These are phyloP conservation scores for Phaeosphaeriaceae sp. DNA, from an alignment of 2,329 filamentous ascomycete species.

Conservation along the genomic window DNA sequence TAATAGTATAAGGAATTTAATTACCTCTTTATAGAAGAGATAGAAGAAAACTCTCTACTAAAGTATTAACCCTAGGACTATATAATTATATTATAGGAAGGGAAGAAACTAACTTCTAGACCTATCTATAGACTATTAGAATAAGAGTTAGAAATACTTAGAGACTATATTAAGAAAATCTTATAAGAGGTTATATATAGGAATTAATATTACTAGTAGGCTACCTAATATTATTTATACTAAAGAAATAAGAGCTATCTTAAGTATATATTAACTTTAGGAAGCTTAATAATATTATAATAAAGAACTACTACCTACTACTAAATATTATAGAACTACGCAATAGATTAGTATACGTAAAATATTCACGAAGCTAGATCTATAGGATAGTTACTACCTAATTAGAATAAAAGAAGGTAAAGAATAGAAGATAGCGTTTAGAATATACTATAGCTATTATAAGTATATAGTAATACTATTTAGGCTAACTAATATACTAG, in stretches of 20 bases:
- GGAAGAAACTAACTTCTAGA: neutral
- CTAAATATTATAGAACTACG: constrained; percentile 12
- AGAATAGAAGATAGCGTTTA: constrained; percentile 14
- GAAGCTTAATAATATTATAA: constrained; percentile 10
- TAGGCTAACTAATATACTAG: constrained; percentile 4
- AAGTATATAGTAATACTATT: too few species aligned
- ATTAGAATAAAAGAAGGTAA: constrained; percentile 9
- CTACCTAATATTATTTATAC: constrained; percentile 7
- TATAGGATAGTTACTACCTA: constrained; percentile 11
- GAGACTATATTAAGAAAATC: constrained; percentile 3
- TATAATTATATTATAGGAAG: constrained; percentile 1
- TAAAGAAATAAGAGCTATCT: constrained; percentile 5
- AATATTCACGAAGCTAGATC: constrained; percentile 13
- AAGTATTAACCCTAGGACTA: constrained; percentile 2
- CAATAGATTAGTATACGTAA: constrained; percentile 5
- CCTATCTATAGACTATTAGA: constrained; percentile 5
- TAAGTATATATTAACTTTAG: constrained; percentile 7
- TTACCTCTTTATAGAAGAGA: neutral
- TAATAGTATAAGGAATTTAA: constrained; percentile 1
- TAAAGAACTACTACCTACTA: constrained; percentile 13
- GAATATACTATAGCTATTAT: constrained; percentile 6
- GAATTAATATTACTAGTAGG: constrained; percentile 1
- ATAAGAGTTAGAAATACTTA: neutral
- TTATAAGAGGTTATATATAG: constrained; percentile 3
- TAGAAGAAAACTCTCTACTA: constrained; percentile 1